Evolutionary conservation across 2,329 filamentous ascomycete species (phyloP), one percentile per base, ranked within the genome.

Genomic region (Zarea fungicola): DNA sequence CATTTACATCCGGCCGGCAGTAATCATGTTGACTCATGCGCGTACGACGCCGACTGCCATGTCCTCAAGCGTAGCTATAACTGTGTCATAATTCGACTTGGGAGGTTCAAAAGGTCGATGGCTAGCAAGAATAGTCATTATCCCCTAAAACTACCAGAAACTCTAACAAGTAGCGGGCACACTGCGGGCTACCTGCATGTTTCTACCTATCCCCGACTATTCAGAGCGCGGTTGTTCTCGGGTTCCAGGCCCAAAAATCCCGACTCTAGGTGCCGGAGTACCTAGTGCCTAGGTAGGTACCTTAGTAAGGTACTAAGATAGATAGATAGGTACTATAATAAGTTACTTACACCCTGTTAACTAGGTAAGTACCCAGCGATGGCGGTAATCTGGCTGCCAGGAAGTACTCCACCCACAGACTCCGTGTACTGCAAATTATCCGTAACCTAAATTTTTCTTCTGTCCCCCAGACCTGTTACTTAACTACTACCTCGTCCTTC

Each of bases 381-480:
- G 6, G 6, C 13, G n/a, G n/a, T 35, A 16, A 16, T 16, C 36
- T 48, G 35, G 45, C 22, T n/a, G 36, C 45, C 25, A 26, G 25
- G 45, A 28, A 41, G 45, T 46, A 37, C 45, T 48, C 45, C 45
- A 48, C 44, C 44, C 44, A 37, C 36, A 40, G 28, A 21, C 26
- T 48, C 45, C 45, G 36, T 19, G n/a, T 31, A 34, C 36, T 36
- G 44, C 44, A 48, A 48, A 48, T 48, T 48, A 36, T 48, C 34
- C 36, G 42, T 40, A 34, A 35, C 34, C 43, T 26, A 47, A 39
- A 48, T 51, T 50, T 49, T 51, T 46, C 14, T 36, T 43, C 26
- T 29, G 37, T 19, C 36, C 28, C 31, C 42, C 25, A 40, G 21
- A 41, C n/a, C n/a, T n/a, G n/a, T n/a, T n/a, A n/a, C n/a, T 50